These are phyloP conservation scores for Pichia sp. DNA, from an alignment of 1,139 yeast genomes.

Conservation along the genomic window DNA sequence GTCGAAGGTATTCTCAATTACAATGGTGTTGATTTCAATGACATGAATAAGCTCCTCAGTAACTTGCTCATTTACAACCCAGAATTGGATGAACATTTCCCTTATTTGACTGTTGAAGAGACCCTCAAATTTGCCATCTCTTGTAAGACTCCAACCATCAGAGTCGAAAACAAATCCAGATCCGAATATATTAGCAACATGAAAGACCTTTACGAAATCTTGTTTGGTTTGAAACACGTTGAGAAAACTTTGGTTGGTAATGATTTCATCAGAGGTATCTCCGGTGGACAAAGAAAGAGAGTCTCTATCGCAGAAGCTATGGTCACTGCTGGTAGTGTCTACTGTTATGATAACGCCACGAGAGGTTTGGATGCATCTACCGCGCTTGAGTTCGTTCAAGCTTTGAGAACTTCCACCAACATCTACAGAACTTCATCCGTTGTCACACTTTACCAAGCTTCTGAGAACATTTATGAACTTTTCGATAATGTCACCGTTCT, in stretches of 20 bases:
- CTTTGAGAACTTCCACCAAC: conserved; percentile 57
- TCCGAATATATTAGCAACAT: conserved; percentile 32
- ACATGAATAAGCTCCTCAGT: conserved; percentile 42
- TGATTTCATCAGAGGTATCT: conserved; percentile 67
- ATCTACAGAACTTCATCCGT: conserved; percentile 54
- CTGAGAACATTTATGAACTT: conserved; percentile 67
- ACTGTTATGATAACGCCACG: conserved; percentile 71
- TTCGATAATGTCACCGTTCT: conserved; percentile 70
- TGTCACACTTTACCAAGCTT: conserved; percentile 79
- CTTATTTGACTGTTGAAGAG: conserved; percentile 37
- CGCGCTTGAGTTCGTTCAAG: conserved; percentile 66
- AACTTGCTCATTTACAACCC: conserved; percentile 38
- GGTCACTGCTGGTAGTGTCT: conserved; percentile 51
- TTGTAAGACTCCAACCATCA: conserved; percentile 36
- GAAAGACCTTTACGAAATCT: conserved; percentile 44
- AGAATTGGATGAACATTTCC: conserved; percentile 39
- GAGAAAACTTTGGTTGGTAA: conserved; percentile 63
- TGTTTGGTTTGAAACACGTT: conserved; percentile 46
- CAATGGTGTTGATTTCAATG: conserved; percentile 53
- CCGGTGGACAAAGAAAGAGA: conserved; percentile 80
- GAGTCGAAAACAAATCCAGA: conserved; percentile 33
- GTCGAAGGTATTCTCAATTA: conserved; percentile 31
- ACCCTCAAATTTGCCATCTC: conserved; percentile 38
- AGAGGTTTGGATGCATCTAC: conserved; percentile 73
- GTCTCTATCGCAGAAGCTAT: conserved; percentile 69